Percentiles rank a stretch among this genome's conserved stretches.
Evolutionary conservation across 2,329 filamentous ascomycete genomes (phyloP).

Genomic region (Alternaria metachromatica): DNA sequence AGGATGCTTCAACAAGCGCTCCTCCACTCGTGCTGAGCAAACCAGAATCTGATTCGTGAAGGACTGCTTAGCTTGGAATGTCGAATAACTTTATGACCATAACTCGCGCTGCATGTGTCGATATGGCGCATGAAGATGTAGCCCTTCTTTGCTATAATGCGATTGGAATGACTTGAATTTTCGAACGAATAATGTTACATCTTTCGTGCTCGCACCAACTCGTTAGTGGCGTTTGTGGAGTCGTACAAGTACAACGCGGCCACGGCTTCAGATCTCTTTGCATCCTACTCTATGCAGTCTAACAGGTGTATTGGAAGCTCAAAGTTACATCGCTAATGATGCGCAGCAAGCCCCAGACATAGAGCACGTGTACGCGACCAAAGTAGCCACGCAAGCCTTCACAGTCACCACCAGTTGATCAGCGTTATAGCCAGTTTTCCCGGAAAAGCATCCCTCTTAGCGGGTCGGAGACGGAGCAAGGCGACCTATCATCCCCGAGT

Average conservation of each 20-base stretch:
- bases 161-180: neutral
- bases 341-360: neutral
- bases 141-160: neutral
- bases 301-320: neutral
- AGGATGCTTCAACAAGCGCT: constrained; percentile 50
- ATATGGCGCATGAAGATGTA: neutral
- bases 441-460: neutral
- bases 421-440: neutral
- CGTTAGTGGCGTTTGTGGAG: neutral
- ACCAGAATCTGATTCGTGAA: constrained; percentile 25
- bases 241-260: neutral
- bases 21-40: constrained; percentile 52
- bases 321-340: neutral
- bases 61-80: neutral
- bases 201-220: neutral
- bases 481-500: neutral
- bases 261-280: neutral
- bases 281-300: neutral
- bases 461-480: neutral
- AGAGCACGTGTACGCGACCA: neutral
- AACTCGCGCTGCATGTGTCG: neutral
- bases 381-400: neutral
- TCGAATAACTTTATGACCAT: constrained; percentile 13
- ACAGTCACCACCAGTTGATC: neutral
- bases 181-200: neutral